Conservation (phyloP, 805 yeast species). For the Candida methanosorbosa region DNA sequence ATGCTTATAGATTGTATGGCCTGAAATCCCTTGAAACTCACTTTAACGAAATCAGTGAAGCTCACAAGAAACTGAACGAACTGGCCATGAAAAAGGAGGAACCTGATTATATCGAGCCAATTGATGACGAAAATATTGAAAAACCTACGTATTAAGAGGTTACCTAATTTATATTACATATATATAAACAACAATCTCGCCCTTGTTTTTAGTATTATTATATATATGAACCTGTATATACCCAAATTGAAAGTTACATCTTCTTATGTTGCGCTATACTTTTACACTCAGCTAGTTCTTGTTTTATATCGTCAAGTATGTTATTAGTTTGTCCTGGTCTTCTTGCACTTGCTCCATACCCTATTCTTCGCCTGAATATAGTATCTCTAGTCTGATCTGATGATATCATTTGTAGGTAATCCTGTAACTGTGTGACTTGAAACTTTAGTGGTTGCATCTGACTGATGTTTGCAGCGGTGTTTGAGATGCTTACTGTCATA, state of each 20-base stretch:
- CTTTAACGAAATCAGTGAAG: conserved; percentile 10
- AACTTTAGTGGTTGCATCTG: conserved; percentile 29
- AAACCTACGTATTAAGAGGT: no score
- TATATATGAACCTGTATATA: neutral
- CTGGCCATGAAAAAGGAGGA: no score
- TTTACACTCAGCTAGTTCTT: conserved; percentile 14
- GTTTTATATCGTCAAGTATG: conserved; percentile 18
- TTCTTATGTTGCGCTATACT: conserved; percentile 3
- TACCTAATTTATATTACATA: no score
- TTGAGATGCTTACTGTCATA: conserved; percentile 6
- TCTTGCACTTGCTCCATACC: conserved; percentile 7
- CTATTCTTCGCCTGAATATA: conserved; percentile 19
- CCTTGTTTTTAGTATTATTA: neutral
- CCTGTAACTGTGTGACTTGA: conserved; percentile 23
- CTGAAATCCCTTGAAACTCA: conserved; percentile 12
- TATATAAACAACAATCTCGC: no score
- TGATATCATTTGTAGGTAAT: conserved; percentile 21
- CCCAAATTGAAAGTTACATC: neutral
- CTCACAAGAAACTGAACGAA: neutral
- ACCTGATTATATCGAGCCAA: no score
- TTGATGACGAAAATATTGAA: no score
- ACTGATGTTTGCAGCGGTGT: conserved; percentile 11
- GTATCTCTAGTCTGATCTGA: conserved; percentile 26
- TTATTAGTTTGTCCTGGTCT: conserved; percentile 9
- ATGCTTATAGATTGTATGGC: conserved; percentile 15